Base-by-base conservation (phyloP, 441 rosid species). In the Jatropha multifida region DNA sequence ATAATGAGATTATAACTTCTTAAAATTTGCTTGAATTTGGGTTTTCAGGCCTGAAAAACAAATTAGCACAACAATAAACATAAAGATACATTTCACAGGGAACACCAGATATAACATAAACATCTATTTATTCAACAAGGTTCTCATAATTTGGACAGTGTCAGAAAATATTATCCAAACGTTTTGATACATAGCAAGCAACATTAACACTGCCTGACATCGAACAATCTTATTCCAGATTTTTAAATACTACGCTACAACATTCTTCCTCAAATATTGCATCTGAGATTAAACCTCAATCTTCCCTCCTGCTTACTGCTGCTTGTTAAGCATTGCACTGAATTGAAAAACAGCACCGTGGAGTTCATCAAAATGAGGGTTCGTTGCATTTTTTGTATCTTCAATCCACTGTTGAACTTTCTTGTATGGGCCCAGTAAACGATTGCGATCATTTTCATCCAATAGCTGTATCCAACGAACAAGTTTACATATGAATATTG, bases 361-460 rank as follows among this genome's bases (percentile, higher is more conserved):
- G 68, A 87, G 89, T 79, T 86, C 96, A 76, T 89, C 92, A 74
- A 94, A 94, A 78, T 88, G 86, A 64, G 97, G 92, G 42, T 61
- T 83, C 2, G 90, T 88, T 32, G 94, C 90, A 7, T 78, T 81
- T 74, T 85, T 90, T 0, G 90, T 88, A 77, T 80, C 74, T 77
- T 89, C 93, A 60, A 93, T 79, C 99, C 99, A 94, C 73, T 88
- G 79, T 78, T 84, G 85, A 59, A 94, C 90, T 84, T 89, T 91
- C 86, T 87, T 87, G 82, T 82, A 77, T 12, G 96, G 94, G 65
- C 83, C 84, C 3, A 91, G 77, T 59, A 93, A 49, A 67, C 90
- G 86, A 51, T 71, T 37, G 26, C 87, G 89, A 44, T 88, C 93
- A 80, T 81, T 76, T 74, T 89, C 96, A 68, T 85, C 91, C 85